Conservation (phyloP, 2,329 filamentous ascomycete genomes). For the Zarea fungicola region DNA sequence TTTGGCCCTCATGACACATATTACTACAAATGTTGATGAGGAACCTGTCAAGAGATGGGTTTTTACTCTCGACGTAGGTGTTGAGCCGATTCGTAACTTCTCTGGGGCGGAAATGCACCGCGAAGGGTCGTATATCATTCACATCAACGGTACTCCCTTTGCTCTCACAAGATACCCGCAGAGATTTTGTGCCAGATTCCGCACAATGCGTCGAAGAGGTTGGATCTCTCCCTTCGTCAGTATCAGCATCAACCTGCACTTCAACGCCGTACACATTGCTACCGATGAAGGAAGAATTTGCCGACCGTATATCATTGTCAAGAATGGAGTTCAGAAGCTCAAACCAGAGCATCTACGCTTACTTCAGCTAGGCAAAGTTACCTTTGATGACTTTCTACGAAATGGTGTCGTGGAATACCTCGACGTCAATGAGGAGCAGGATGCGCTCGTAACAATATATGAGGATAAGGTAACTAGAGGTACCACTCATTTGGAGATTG, state of each 20-base stretch:
- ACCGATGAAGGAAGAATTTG: conserved; percentile 97
- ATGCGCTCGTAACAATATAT: conserved; percentile 86
- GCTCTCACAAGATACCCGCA: conserved; percentile 84
- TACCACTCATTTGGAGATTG: conserved; percentile 94
- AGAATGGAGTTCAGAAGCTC: conserved; percentile 78
- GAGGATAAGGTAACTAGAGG: conserved; percentile 76
- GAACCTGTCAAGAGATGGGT: conserved; percentile 82
- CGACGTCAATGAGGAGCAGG: conserved; percentile 97
- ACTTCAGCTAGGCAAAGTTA: conserved; percentile 74
- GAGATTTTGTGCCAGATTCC: conserved; percentile 77
- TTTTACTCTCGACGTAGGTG: conserved; percentile 79
- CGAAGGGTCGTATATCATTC: conserved; percentile 80
- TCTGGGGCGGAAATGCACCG: conserved; percentile 80
- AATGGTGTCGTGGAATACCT: conserved; percentile 92
- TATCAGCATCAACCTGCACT: conserved; percentile 91
- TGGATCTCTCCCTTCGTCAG: conserved; percentile 95
- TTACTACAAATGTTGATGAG: conserved; percentile 94
- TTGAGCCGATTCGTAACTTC: conserved; percentile 66
- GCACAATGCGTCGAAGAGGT: conserved; percentile 80
- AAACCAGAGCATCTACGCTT: conserved; percentile 72
- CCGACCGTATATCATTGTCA: conserved; percentile 90
- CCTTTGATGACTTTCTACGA: conserved; percentile 91
- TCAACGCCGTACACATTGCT: conserved; percentile 87
- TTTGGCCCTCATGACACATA: conserved; percentile 96
- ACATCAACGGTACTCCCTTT: conserved; percentile 92